Base-by-base conservation (phyloP, 306 rosid genomes). In the Boehmeria nivea region DNA sequence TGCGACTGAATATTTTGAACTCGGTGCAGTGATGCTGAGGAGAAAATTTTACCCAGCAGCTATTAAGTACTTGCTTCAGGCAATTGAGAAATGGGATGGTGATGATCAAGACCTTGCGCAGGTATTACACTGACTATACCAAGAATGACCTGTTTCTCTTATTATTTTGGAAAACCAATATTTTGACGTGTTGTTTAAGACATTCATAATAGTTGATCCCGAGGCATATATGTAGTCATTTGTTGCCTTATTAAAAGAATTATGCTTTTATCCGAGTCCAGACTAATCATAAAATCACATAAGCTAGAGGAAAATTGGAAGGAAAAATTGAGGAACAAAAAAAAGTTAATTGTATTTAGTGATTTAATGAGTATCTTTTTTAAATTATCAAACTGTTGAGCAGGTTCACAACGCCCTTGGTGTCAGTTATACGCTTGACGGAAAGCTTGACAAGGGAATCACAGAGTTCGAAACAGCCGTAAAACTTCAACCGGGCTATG, bases 21-120 rank as follows among this genome's bases (percentile, higher is more conserved):
- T 90, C 59, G 98, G 98, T 40, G 98, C 98, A 15, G 98, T 90
- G 65, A 90, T 90, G 98, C 73, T 86, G 67, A 82, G 98, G 74
- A 86, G 98, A 72, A 90, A 90, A 70, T 70, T 90, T 71, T 90
- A 87, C 69, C 88, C 98, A 2, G 98, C 98, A 34, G 94, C 98
- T 44, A 90, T 77, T 6, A 90, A 84, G 62, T 90, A 36, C 66
- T 80, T 90, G 83, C 80, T 80, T 65, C 94, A 90, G 78, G 98
- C 98, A 48, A 80, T 90, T 55, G 91, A 87, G 39, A 90, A 82
- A 71, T 90, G 98, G 98, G 98, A 90, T 51, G 98, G 98, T 39
- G 95, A 90, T 37, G 80, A 74, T 68, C 95, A 82, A 57, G 98
- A 90, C 80, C 85, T 87, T 76, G 98, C 95, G 26, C 90, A 86